Conservation (phyloP, 2,329 filamentous ascomycete species). For the Paracorniculantispora psalliotae region DNA sequence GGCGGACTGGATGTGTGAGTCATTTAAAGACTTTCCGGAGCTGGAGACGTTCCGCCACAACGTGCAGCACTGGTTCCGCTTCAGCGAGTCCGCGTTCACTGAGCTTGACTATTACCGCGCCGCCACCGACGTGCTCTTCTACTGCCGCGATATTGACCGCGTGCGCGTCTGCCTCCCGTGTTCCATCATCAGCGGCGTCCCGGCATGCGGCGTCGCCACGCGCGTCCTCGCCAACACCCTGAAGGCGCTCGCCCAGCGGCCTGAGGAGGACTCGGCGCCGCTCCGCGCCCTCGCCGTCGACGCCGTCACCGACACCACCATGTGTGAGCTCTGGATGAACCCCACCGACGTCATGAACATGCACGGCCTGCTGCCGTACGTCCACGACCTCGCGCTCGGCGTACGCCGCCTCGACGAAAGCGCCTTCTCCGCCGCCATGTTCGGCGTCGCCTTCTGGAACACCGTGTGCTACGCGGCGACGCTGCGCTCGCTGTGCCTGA, state of each 20-base stretch:
- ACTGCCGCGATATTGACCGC: conserved; percentile 39
- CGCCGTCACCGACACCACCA: conserved; percentile 43
- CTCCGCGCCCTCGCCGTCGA: conserved; percentile 46
- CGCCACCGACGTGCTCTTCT: conserved; percentile 38
- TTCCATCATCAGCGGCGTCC: conserved; percentile 43
- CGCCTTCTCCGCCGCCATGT: conserved; percentile 29
- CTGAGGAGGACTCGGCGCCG: conserved; percentile 37
- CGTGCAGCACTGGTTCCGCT: conserved; percentile 42
- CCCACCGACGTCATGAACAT: conserved; percentile 47
- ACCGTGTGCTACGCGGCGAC: conserved; percentile 40
- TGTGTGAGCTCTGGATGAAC: conserved; percentile 46
- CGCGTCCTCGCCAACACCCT: conserved; percentile 49
- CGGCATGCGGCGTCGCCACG: conserved; percentile 41
- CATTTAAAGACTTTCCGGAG: conserved; percentile 41
- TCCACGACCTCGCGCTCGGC: conserved; percentile 43
- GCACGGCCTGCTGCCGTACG: conserved; percentile 33
- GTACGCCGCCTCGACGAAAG: conserved; percentile 40
- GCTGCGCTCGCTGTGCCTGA: conserved; percentile 43
- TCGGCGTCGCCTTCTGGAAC: conserved; percentile 45
- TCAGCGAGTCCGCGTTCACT: conserved; percentile 45
- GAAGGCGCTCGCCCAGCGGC: conserved; percentile 41
- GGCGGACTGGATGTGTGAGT: conserved; percentile 40
- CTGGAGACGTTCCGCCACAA: conserved; percentile 41
- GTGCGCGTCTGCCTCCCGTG: conserved; percentile 49
- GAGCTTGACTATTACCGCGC: conserved; percentile 41